Evolutionary conservation across 176 grass and related monocot genomes (phyloP), one percentile per base, ranked within the genome.

Genomic region (Ensete ventricosum): DNA sequence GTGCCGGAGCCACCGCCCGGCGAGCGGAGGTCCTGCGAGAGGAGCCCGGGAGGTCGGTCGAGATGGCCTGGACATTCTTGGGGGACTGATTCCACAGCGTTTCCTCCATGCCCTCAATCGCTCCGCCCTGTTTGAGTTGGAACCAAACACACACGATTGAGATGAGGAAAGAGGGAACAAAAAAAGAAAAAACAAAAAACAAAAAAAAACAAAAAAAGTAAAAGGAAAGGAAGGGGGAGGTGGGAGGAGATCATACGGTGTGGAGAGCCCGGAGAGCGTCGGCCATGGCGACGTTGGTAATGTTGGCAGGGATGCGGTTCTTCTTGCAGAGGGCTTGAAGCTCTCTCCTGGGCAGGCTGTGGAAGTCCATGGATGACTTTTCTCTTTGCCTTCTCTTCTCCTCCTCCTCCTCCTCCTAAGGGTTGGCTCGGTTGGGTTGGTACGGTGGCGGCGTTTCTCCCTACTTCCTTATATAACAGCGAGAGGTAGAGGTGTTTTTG

Each of bases 321-420:
- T 86, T 88, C 90, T 93, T 93, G 86, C 90, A 98, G 57, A 98
- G 78, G 48, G 78, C 84, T 82, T 98, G 88, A n/a, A 98, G 94
- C 59, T 93, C 88, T 52, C 78, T 85, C 63, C 88, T 87, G 0
- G 83, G 80, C 48, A 98, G 77, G 76, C 82, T 62, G 75, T 96
- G 77, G 76, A 96, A 92, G 71, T 96, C 89, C 89, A 96, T 89
- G 77, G 70, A 67, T 64, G 5, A 6, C 22, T 20, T 22, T 64
- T 0, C 21, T 11, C 11, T n/a, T 64, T 12, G 21, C 22, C 21
- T 64, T 25, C 62, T 64, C 8, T 10, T 64, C 34, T 43, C 3
- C 29, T 34, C 29, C 4, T 34, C n/a, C n/a, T n/a, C 29, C 29
- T 34, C 34, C 34, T 43, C 34, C 34, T 43, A 43, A 43, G 34